Conservation (phyloP, 805 yeast species). For the Wickerhamomyces ciferrii region DNA sequence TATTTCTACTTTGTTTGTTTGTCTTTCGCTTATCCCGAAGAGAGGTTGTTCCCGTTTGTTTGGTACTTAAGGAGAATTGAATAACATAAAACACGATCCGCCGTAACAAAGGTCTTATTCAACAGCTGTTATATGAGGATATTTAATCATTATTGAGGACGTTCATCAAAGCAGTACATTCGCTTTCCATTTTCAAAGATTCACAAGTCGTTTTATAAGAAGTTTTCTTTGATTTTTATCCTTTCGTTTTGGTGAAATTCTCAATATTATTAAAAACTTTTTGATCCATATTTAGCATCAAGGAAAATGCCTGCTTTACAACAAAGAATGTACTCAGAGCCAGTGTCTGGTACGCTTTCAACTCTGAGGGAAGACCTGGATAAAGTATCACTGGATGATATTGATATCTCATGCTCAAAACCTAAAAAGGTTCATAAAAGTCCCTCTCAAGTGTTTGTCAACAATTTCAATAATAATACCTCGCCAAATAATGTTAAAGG, state of each 20-base stretch:
- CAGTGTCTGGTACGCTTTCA: not conserved
- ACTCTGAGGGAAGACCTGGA: not conserved
- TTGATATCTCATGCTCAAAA: constrained; percentile 1
- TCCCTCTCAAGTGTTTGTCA: not conserved
- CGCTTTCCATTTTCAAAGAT: not conserved
- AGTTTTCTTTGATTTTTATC: not conserved
- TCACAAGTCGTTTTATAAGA: not conserved
- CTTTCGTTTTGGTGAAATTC: not conserved
- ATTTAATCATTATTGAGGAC: not conserved
- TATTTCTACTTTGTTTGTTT: not conserved
- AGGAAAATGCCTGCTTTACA: not conserved
- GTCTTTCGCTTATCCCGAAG: not conserved
- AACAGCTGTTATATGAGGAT: not conserved
- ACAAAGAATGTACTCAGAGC: not conserved
- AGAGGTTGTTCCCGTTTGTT: not conserved
- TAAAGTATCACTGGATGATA: constrained; percentile 1
- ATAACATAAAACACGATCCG: not conserved
- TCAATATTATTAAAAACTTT: not conserved
- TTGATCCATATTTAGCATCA: not conserved
- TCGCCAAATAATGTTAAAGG: constrained; percentile 10
- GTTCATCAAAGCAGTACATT: not conserved
- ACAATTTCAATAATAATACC: not conserved
- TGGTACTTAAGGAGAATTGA: not conserved
- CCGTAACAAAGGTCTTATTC: not conserved
- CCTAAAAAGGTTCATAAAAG: not conserved